phyloP scores from a whole-genome alignment of 805 yeast genomes.

The Metschnikowia shivogae region DNA sequence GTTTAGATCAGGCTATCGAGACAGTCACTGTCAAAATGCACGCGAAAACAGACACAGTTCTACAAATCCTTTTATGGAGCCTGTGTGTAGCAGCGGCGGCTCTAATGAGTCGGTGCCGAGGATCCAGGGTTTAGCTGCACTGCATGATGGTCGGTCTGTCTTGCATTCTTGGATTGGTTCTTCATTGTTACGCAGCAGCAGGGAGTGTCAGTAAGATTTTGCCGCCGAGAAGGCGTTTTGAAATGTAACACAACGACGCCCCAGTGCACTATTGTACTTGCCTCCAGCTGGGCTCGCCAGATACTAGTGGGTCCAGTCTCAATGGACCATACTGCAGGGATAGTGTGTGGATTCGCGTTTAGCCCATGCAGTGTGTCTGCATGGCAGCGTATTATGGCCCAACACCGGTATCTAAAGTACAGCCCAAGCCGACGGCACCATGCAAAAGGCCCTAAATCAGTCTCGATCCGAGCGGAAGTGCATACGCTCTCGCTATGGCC shows the following conservation, averaged over 20 bases:
- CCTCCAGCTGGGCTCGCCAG: too few species aligned
- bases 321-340: not conserved
- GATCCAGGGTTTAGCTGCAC: not conserved
- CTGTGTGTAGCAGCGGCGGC: too few species aligned
- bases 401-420: constrained; percentile 1
- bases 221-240: too few species aligned
- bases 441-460: not conserved
- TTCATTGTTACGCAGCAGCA: constrained; percentile 4
- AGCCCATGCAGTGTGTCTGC: constrained; percentile 6
- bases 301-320: too few species aligned
- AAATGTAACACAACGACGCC: too few species aligned
- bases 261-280: too few species aligned
- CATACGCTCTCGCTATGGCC: not conserved
- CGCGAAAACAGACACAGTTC: not conserved
- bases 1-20: not conserved
- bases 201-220: too few species aligned
- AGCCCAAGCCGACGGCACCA: not conserved
- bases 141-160: constrained; percentile 1
- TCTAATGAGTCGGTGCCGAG: not conserved
- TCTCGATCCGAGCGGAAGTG: constrained; percentile 1
- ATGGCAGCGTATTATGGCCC: not conserved
- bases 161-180: not conserved
- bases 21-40: not conserved
- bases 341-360: not conserved
- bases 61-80: too few species aligned